Evolutionary conservation across 208 protist genomes (phyloP), one percentile per base, ranked within the genome.

Genomic region (Tritrichomonas foetus): DNA sequence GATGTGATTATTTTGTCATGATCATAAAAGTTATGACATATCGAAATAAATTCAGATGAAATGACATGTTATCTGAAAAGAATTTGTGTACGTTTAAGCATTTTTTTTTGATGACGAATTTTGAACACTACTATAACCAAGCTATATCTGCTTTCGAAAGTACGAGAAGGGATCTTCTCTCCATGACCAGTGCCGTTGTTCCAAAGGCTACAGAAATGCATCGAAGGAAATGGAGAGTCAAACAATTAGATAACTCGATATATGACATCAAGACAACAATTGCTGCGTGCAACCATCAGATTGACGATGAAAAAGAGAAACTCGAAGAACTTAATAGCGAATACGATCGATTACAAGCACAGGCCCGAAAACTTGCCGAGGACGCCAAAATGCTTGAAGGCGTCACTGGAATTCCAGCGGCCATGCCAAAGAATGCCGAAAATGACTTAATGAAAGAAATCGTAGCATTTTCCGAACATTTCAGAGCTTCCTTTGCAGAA

Each of bases 231-330:
- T 89, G 78, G 78, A 53, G 78, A 57, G 44, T 89, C 14, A 44
- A 89, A 89, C 78, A 89, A 89, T 89, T 89, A 89, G 78, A 89
- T 57, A 89, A 89, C n/a, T 44, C 78, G 11, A 89, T 89, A 5
- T 89, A 36, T 49, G 78, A 89, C 57, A 57, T 89, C 5, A 89
- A 89, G 30, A 89, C 78, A 9, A 89, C 78, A 55, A n/a, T 89
- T 2, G 78, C 78, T n/a, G 78, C 78, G 16, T 57, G 47, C 20
- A 89, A 89, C 47, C 41, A 89, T 5, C 78, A 89, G 39, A n/a
- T 89, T 14, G 47, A 89, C 57, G 47, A 89, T 8, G 78, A 89
- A 39, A 89, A 33, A 89, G 47, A 89, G 53, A 20, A 89, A 27
- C 47, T 89, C 16, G 78, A 89, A 27, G 47, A 89, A 89, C 47